These are phyloP conservation scores for Albugo candida DNA, from an alignment of 352 stramenopile genomes.

Conservation along the genomic window DNA sequence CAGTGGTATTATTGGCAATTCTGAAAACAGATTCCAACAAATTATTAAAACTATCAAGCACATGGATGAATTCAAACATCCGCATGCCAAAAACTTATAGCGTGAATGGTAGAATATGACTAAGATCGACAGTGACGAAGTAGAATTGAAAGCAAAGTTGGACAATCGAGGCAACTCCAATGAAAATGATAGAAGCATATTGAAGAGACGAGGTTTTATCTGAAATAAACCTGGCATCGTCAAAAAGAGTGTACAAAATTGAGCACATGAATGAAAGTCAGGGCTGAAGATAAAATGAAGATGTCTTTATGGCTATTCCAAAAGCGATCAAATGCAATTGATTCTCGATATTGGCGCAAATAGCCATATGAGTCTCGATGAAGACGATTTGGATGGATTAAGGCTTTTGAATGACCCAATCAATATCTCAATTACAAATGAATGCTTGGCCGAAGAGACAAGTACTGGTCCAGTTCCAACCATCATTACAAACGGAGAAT, in stretches of 20 bases:
- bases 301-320: not conserved
- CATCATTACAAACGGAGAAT: not conserved
- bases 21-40: slow-evolving; percentile 5
- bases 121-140: not conserved
- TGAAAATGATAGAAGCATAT: too few relatives aligned
- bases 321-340: slow-evolving; percentile 1
- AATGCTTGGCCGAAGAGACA: slow-evolving; percentile 2
- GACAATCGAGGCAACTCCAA: too few relatives aligned
- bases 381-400: slow-evolving; percentile 3
- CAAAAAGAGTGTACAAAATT: not conserved
- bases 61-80: not conserved
- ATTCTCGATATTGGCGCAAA: slow-evolving; percentile 11
- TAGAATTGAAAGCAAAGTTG: not conserved
- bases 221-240: too few relatives aligned
- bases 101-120: slow-evolving; percentile 3
- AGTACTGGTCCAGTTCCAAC: slow-evolving; percentile 5
- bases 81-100: slow-evolving; percentile 7
- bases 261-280: not conserved
- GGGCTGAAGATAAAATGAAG: not conserved
- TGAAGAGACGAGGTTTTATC: not conserved
- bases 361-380: slow-evolving; percentile 8
- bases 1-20: slow-evolving; percentile 6
- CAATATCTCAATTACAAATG: slow-evolving; percentile 5
- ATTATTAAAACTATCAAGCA: slow-evolving; percentile 11
- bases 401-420: not conserved